Percentiles rank a stretch among this genome's conserved stretches.
Conservation (phyloP, 495 filamentous ascomycete species). For the Neurospora pannonica region DNA sequence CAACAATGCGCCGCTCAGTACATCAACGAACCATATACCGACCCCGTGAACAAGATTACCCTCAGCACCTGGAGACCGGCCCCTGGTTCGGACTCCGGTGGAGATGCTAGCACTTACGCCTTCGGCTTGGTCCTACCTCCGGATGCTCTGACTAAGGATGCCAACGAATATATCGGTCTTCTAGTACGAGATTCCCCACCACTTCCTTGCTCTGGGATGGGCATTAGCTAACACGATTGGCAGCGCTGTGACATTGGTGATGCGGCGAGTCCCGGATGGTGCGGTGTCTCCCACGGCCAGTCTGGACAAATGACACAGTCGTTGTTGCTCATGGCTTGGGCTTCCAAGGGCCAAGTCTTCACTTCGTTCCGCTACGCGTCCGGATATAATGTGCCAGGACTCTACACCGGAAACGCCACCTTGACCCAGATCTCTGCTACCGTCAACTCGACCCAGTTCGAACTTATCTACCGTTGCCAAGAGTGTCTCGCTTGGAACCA, state of each 20-base stretch:
- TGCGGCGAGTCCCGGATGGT: conserved; percentile 36
- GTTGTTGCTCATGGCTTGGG: conserved; percentile 49
- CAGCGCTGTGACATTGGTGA: conserved; percentile 23
- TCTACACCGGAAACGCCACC: conserved; percentile 51
- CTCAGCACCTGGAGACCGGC: conserved; percentile 31
- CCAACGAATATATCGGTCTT: conserved; percentile 50
- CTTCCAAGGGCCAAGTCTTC: conserved; percentile 37
- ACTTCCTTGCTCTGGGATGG: neutral
- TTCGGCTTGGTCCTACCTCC: conserved; percentile 48
- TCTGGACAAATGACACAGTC: conserved; percentile 48
- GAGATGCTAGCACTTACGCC: conserved; percentile 27
- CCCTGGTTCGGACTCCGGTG: conserved; percentile 9
- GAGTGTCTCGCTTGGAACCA: conserved; percentile 49
- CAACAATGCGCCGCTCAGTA: conserved; percentile 19
- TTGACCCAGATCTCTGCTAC: conserved; percentile 48
- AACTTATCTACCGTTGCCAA: conserved; percentile 53
- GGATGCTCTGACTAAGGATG: conserved; percentile 39
- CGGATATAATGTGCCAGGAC: conserved; percentile 45
- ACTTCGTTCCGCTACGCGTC: conserved; percentile 49
- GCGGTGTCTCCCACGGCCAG: conserved; percentile 43
- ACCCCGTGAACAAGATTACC: conserved; percentile 31
- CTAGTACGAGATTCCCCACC: conserved; percentile 27
- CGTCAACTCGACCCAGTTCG: conserved; percentile 44
- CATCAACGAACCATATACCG: conserved; percentile 23
- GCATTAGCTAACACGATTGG: neutral